Conservation (phyloP, 1,284 basidiomycete species). For the Ceratobasidium sp. region DNA sequence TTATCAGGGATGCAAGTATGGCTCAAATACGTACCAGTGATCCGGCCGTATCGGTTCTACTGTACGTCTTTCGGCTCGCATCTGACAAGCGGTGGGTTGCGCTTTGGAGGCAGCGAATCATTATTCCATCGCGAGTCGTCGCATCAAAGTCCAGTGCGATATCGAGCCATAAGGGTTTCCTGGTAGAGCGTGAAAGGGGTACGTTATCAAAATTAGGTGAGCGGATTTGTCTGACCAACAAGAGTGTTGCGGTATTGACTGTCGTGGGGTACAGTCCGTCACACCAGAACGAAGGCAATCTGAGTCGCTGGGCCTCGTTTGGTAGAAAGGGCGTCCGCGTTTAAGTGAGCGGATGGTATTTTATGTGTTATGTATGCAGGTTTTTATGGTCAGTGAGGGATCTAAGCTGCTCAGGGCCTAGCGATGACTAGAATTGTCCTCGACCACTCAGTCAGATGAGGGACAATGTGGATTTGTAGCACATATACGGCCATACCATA, state of each 20-base stretch:
- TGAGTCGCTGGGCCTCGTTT: not conserved
- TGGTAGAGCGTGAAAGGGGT: not conserved
- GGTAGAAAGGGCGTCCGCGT: not conserved
- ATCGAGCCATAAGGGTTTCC: not conserved
- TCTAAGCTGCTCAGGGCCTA: too few species aligned
- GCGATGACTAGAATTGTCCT: too few species aligned
- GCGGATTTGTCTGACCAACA: not conserved
- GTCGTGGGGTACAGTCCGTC: not conserved
- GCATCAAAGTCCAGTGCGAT: conserved; percentile 3
- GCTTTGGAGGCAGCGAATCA: conserved; percentile 7
- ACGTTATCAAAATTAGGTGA: conserved; percentile 34
- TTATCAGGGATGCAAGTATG: not conserved
- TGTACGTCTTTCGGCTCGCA: conserved; percentile 9
- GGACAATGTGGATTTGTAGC: too few species aligned
- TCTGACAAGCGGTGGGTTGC: conserved; percentile 10
- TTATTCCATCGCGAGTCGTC: not conserved
- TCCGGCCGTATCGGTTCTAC: conserved; percentile 6
- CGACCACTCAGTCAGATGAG: too few species aligned
- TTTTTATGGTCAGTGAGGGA: too few species aligned
- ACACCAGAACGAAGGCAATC: not conserved
- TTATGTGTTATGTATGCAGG: too few species aligned
- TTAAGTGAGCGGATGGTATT: not conserved
- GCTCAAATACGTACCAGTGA: not conserved
- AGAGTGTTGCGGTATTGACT: not conserved
- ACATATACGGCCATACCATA: too few species aligned